Base-by-base conservation (phyloP, 257 asterid genomes). In the Ilex asprella region DNA sequence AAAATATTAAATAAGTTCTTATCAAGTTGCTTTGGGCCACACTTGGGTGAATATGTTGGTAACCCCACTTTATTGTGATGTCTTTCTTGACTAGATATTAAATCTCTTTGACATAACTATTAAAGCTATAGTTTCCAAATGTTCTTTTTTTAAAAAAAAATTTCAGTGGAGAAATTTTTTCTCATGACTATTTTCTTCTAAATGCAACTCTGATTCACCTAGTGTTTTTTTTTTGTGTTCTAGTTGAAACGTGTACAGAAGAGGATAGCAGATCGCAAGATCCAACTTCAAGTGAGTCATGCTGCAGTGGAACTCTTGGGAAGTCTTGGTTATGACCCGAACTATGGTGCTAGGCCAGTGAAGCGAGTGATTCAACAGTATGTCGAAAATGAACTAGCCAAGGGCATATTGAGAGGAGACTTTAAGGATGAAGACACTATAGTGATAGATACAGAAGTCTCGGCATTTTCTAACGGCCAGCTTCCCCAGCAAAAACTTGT, bases 281-380 rank as follows among this genome's bases (percentile, higher is more conserved):
- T 92, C 82, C 82, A 76, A 65, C 64, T 92, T 39, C 74, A 82
- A 51, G 96, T 86, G 78, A 89, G 74, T 27, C 96, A 89, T 16
- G 84, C 86, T 31, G 96, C 99, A 29, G 53, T 86, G 54, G 76
- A 89, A 70, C 80, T 84, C 31, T 80, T 92, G 15, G 89, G 91
- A 21, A 85, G 72, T 65, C 86, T 89, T 1, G 99, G 99, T 4
- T 92, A 86, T 14, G 99, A 92, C 71, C 96, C 95, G 0, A 89
- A 82, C 81, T 92, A 86, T 6, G 99, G 99, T 14, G 99, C 99
- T 2, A 71, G 99, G 73, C 99, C 99, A 0, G 99, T 92, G 75
- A 89, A 89, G 81, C 86, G 96, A 3, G 95, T 87, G 67, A 82
- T 89, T 69, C 97, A 92, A 67, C 96, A 89, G 35, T 66, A 86